Evolutionary conservation across 83 land plant genomes (phyloP).

Genomic region (Picea abies): DNA sequence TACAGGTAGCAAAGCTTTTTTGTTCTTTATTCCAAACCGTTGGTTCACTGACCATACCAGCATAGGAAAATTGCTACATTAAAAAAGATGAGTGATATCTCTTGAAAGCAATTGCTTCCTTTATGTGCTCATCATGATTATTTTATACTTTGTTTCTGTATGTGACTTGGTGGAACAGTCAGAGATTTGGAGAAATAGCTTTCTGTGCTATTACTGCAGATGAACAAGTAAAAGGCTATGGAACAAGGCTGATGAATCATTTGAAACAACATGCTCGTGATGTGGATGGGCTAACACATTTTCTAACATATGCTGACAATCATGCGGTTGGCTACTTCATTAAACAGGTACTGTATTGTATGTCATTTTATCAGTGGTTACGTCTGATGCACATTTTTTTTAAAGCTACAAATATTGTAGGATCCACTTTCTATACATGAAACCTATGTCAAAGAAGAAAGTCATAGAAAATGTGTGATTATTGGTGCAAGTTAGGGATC

Average conservation of each 20-base stretch:
- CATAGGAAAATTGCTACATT: neutral
- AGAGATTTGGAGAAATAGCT: conserved; percentile 98
- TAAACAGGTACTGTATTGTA: conserved; percentile 68
- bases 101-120: neutral
- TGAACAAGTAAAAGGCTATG: conserved; percentile 99
- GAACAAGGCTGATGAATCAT: conserved; percentile 98
- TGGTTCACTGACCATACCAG: neutral
- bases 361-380: neutral
- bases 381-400: too few relatives aligned
- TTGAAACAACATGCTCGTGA: conserved; percentile 99
- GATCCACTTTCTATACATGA: too few relatives aligned
- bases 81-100: neutral
- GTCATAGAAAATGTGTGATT: too few relatives aligned
- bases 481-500: too few relatives aligned
- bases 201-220: conserved; percentile 99
- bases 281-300: conserved; percentile 95
- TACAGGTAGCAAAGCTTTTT: neutral
- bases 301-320: conserved; percentile 98
- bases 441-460: too few relatives aligned
- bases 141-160: neutral
- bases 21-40: neutral
- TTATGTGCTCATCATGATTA: neutral
- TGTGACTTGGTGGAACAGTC: conserved; percentile 52
- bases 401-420: too few relatives aligned
- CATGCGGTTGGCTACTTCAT: conserved; percentile 99